Conservation (phyloP, 2,329 filamentous ascomycete species). For the Colletotrichum lini region DNA sequence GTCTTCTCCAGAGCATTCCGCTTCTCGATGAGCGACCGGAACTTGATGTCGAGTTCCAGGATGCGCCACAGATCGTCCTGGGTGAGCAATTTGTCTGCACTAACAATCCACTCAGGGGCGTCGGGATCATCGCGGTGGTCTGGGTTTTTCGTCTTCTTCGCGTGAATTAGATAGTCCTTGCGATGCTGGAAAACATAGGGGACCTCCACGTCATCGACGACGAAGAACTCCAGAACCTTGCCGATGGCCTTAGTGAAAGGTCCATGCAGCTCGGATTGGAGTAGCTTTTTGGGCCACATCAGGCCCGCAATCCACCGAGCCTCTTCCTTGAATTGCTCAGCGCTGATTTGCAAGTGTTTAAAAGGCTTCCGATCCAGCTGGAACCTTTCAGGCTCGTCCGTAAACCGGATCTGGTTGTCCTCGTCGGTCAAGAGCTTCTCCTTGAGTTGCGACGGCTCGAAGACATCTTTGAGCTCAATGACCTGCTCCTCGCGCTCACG, state of each 20-base stretch:
- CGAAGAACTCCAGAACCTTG: constrained; percentile 95
- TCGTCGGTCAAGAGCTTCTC: constrained; percentile 97
- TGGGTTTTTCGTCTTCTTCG: constrained; percentile 77
- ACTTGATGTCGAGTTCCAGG: constrained; percentile 94
- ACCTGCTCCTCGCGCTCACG: constrained; percentile 84
- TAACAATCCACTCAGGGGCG: constrained; percentile 79
- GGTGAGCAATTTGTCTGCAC: constrained; percentile 88
- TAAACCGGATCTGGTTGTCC: constrained; percentile 90
- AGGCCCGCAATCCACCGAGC: constrained; percentile 91
- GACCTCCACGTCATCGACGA: constrained; percentile 93
- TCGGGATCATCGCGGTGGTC: constrained; percentile 76
- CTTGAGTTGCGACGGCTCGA: constrained; percentile 93
- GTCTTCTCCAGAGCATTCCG: constrained; percentile 86
- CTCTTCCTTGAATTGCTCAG: constrained; percentile 92
- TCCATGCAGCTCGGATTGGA: constrained; percentile 79
- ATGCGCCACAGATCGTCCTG: constrained; percentile 97
- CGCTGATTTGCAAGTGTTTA: constrained; percentile 82
- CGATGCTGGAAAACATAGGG: constrained; percentile 98
- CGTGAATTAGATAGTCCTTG: constrained; percentile 96
- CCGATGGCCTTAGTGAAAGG: constrained; percentile 91
- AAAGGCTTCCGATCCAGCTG: constrained; percentile 93
- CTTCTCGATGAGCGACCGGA: constrained; percentile 92
- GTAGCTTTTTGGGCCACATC: constrained; percentile 88
- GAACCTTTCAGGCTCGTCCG: constrained; percentile 93
- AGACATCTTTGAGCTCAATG: constrained; percentile 96